Conservation (phyloP, 2,329 filamentous ascomycete species). For the Fusarium floridanum region DNA sequence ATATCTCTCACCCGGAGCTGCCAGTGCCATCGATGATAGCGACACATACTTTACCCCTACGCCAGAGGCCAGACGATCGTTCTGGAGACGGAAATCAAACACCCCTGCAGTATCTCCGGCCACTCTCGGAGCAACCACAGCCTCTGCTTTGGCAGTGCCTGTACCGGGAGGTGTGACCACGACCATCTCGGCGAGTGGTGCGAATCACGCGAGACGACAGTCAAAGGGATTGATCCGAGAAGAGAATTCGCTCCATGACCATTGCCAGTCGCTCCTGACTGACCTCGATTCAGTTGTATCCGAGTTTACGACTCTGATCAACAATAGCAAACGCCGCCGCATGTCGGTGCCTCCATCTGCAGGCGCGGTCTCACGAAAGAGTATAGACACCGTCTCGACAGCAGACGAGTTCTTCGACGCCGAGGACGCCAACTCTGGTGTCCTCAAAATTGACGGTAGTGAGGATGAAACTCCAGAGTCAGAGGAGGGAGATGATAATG, state of each 20-base stretch:
- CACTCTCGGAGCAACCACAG: conserved; percentile 54
- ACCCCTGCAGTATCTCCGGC: conserved; percentile 59
- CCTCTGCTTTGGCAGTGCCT: conserved; percentile 59
- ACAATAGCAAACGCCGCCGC: conserved; percentile 83
- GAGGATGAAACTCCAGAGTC: conserved; percentile 74
- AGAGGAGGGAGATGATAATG: conserved; percentile 64
- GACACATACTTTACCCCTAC: conserved; percentile 67
- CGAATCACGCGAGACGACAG: conserved; percentile 51
- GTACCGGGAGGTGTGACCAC: conserved; percentile 54
- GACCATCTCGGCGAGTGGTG: conserved; percentile 48
- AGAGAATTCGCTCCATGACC: conserved; percentile 79
- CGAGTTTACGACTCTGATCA: conserved; percentile 83
- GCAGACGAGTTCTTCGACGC: conserved; percentile 97
- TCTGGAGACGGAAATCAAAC: conserved; percentile 93
- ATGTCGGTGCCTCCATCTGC: conserved; percentile 66
- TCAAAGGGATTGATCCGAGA: conserved; percentile 59
- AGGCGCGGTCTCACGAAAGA: conserved; percentile 64
- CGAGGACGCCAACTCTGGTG: conserved; percentile 72
- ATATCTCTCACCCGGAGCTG: conserved; percentile 58
- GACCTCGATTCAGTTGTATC: conserved; percentile 87
- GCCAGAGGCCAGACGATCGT: conserved; percentile 70
- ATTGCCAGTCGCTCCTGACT: conserved; percentile 84
- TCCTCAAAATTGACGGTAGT: conserved; percentile 80
- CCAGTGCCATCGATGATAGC: conserved; percentile 62
- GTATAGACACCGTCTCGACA: conserved; percentile 83